Evolutionary conservation across 208 protist genomes (phyloP), one percentile per base, ranked within the genome.

Genomic region (Trypanosoma congolense): DNA sequence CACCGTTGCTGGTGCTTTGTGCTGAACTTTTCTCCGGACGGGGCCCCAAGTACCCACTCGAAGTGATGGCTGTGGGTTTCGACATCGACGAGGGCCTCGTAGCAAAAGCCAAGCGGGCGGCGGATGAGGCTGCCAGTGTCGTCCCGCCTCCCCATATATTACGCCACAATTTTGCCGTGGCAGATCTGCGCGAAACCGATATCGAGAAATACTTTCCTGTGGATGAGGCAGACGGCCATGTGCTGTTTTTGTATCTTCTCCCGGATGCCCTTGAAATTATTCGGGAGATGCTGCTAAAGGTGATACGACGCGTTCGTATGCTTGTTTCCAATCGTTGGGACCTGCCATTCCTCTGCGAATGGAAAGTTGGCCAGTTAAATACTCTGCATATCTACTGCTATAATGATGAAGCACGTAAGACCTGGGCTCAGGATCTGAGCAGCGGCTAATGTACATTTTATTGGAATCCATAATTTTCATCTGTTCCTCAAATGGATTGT

Each of bases 241-340:
- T 89, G 10, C 49, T 90, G 2, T 86, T 80, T 67, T 54, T 90
- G 28, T 90, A 90, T 47, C 54, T 90, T 14, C 57, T 90, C 18
- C 82, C 82, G 0, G 82, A 90, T 2, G 82, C 75, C 25, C 54
- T 86, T 49, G 56, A 72, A 24, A 36, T 65, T 53, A 65, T 90
- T 40, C 63, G 50, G 5, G 70, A 75, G 35, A 60, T 31, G 22
- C 50, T 90, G n/a, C 30, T 65, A 24, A 56, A 69, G 33, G 56
- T 75, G 3, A 38, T 79, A 28, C 41, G 16, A 24, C 67, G 75
- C 2, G 68, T 70, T 8, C 70, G 61, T 29, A 14, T 82, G 12
- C 51, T 90, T 18, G 76, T 70, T 6, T 90, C 77, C 24, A 90
- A 90, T 56, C 75, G 76, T 2, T 90, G 82, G 79, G 56, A 72